Base-by-base conservation (phyloP, 768 basidiomycete genomes). In the Suillus cothurnatus region DNA sequence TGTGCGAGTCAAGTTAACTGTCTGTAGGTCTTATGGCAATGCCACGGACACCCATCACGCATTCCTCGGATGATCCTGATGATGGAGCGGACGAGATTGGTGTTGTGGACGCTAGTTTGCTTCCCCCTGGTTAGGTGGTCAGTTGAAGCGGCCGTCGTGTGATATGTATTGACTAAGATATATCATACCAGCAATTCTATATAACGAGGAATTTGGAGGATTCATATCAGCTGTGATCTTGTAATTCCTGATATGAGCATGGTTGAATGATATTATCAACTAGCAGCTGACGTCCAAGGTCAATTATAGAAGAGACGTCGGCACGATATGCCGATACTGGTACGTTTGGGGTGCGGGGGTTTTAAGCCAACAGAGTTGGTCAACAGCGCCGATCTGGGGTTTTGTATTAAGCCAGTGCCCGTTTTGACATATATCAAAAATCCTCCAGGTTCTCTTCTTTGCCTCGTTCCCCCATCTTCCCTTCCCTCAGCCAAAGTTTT, bases 21-120 rank as follows among this genome's bases (percentile, higher is more conserved):
- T 56, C 60, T 39, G 6, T 67, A 97, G 96, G 96, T 73, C 80
- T 93, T 45, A 99, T 99, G 97, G 96, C 93, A 7, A 97, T 99
- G 93, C 97, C 97, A 5, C 87, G 97, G 66, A 97, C 97, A 6
- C 96, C 97, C 3, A 92, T 99, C 72, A 75, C 85, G 19, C 80
- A 83, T 61, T 77, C 81, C 31, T 71, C 77, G 1, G 88, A 88
- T 6, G 88, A 88, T 7, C 88, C 87, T 17, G 90, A 88, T 17
- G 81, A 83, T 15, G 76, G 74, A 5, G 77, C 80, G 31, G 86
- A 84, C 28, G 87, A 84, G 56, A 77, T 72, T 28, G 88, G 82
- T 53, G 79, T 79, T n/a, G 84, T 99, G 50, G 97, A 99, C 74
- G 90, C 94, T 7, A 95, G 91, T 71, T 81, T 97, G 49, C 88